Base-by-base conservation (phyloP, 2,329 filamentous ascomycete genomes). In the Penicillium paneum region DNA sequence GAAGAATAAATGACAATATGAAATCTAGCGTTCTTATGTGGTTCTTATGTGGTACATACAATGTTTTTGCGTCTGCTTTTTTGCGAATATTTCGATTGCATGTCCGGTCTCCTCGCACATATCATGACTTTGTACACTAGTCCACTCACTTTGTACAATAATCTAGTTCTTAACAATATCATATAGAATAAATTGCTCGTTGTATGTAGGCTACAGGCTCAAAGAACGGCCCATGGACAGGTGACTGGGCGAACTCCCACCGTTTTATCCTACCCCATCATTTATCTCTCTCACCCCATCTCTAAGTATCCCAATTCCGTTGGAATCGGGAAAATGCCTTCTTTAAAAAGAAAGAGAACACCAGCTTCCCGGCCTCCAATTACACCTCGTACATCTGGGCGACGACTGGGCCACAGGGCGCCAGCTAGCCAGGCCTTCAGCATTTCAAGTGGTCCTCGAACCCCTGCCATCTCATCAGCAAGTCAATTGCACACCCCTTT, bases 1-100 rank as follows among this genome's bases (percentile, higher is more conserved):
- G 63, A 68, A 51, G 60, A 43, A 34, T 53, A 49, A 58, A 49
- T 7, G 42, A 56, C 49, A 49, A 49, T 43, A 52, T 58, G 31
- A 59, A 26, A 34, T 42, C 10, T 43, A 24, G 38, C 38, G 35
- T 38, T 49, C 17, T 51, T 35, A 17, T 44, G 34, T 45, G 41
- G 35, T 38, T 49, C 17, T 51, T 35, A 17, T 44, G 34, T 45
- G 41, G 53, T 36, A 42, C 52, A 50, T 44, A 29, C 7, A 40
- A 38, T 40, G 52, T 52, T 48, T 41, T 41, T 39, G 38, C n/a
- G 24, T 31, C 40, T 40, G 45, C 8, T 32, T 56, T 63, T 48
- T 39, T 28, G 36, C 17, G 38, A 44, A 31, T 21, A 38, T 40
- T 50, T 19, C 19, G 38, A 46, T 54, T 49, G 38, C 32, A 55